Conservation (phyloP, 2,329 filamentous ascomycete genomes). For the Phaeophleospora eucalypticola region DNA sequence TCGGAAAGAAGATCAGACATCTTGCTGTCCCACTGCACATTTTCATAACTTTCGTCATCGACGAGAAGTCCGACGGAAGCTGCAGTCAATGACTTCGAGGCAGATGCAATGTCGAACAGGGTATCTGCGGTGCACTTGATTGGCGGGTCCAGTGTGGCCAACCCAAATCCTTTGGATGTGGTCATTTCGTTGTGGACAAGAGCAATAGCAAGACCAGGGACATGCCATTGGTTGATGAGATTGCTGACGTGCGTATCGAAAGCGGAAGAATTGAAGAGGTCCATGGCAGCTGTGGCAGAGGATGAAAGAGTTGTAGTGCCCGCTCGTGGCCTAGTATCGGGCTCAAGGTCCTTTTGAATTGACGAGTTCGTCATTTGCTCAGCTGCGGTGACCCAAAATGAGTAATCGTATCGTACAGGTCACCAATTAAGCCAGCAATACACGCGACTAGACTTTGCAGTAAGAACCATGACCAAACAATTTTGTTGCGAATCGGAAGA, state of each 20-base stretch:
- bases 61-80: conserved; percentile 50
- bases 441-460: no score
- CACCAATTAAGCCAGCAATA: no score
- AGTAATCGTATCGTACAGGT: no score
- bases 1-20: conserved; percentile 34
- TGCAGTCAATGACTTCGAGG: conserved; percentile 54
- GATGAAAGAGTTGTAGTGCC: no score
- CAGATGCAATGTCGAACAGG: conserved; percentile 54
- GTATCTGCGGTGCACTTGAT: conserved; percentile 45
- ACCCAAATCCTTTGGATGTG: conserved; percentile 39
- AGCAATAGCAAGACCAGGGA: conserved; percentile 47
- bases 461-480: no score
- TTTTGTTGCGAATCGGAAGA: no score
- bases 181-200: conserved; percentile 46
- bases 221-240: conserved; percentile 10
- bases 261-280: conserved; percentile 8
- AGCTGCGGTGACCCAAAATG: no score
- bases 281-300: conserved; percentile 1
- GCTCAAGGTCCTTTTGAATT: no score
- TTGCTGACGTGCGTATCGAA: conserved; percentile 8
- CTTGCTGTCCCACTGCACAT: conserved; percentile 46
- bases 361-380: no score
- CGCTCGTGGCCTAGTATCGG: no score
- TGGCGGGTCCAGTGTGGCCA: conserved; percentile 34
- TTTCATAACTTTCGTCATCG: conserved; percentile 37